A percentile compares a stretch with the other conserved stretches of the same genome.
phyloP scores from a whole-genome alignment of 129 eudicot genomes.

The Flaveria linearis region DNA sequence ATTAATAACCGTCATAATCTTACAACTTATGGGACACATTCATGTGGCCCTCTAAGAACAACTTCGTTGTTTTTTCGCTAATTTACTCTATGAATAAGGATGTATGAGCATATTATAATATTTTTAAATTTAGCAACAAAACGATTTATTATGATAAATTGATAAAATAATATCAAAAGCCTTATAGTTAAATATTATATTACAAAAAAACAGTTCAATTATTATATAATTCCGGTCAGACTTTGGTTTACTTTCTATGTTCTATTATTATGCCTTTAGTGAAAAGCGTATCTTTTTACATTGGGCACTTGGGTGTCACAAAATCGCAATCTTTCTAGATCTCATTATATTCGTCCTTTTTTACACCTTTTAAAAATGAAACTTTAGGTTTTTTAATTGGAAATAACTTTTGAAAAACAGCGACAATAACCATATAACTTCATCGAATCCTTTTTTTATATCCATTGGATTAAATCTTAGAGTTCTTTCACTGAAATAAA shows the following conservation, averaged over 20 bases:
- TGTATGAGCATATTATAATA: neutral
- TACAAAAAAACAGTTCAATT: neutral
- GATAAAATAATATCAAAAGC: neutral
- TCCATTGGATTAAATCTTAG: too few species aligned
- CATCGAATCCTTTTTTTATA: too few species aligned
- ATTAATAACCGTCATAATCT: neutral
- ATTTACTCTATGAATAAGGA: too few species aligned
- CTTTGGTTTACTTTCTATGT: neutral
- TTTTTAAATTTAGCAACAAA: neutral
- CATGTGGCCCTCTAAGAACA: neutral
- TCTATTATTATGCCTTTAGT: neutral
- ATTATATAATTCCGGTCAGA: neutral
- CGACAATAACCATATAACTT: too few species aligned
- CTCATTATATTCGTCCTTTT: slow-evolving; percentile 5
- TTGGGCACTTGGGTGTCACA: neutral
- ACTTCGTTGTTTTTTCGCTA: neutral
- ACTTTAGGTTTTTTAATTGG: neutral
- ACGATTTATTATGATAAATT: neutral
- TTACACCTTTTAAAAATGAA: neutral
- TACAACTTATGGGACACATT: neutral
- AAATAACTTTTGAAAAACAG: neutral
- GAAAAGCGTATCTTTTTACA: neutral
- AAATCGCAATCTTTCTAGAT: neutral
- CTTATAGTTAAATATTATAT: neutral
- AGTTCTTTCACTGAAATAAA: too few species aligned